Percentiles rank a stretch among this genome's conserved stretches.
phyloP scores from a whole-genome alignment of 352 stramenopile species.

The Globisporangium uncinulatum region DNA sequence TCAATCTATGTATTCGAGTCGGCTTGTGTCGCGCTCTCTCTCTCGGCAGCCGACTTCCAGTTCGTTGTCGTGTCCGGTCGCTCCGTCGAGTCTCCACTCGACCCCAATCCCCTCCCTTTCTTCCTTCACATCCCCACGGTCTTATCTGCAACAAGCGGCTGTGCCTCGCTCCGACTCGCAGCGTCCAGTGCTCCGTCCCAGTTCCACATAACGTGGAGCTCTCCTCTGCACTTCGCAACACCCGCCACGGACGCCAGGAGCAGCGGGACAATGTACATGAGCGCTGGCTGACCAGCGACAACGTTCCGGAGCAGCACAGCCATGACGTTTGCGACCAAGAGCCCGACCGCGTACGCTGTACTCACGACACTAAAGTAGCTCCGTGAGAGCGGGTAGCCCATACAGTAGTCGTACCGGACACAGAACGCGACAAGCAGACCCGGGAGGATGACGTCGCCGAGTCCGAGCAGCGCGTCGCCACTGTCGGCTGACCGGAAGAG shows the following conservation, averaged over 20 bases:
- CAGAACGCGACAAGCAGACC: slow-evolving; percentile 92
- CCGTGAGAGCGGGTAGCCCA: slow-evolving; percentile 35
- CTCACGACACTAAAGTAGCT: slow-evolving; percentile 74
- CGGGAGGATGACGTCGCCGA: slow-evolving; percentile 96
- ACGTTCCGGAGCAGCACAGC: slow-evolving; percentile 89
- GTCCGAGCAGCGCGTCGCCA: slow-evolving; percentile 89
- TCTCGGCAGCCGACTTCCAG: too few species aligned
- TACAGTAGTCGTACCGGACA: slow-evolving; percentile 88
- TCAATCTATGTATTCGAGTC: slow-evolving; percentile 1
- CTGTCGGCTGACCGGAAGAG: slow-evolving; percentile 63
- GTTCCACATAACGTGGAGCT: slow-evolving; percentile 76
- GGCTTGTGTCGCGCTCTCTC: not conserved
- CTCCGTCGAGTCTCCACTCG: too few species aligned
- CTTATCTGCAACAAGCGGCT: slow-evolving; percentile 6
- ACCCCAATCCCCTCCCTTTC: too few species aligned
- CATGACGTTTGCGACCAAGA: slow-evolving; percentile 90
- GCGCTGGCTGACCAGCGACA: slow-evolving; percentile 86
- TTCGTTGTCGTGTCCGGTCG: too few species aligned
- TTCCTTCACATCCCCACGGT: too few species aligned
- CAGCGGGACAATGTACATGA: slow-evolving; percentile 94
- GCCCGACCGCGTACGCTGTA: slow-evolving; percentile 83
- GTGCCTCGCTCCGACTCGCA: slow-evolving; percentile 1
- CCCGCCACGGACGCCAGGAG: slow-evolving; percentile 69
- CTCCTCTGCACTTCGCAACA: slow-evolving; percentile 41
- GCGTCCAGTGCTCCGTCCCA: not conserved